These are phyloP conservation scores for Mimosa pudica DNA, from an alignment of 306 rosid genomes.

Conservation along the genomic window DNA sequence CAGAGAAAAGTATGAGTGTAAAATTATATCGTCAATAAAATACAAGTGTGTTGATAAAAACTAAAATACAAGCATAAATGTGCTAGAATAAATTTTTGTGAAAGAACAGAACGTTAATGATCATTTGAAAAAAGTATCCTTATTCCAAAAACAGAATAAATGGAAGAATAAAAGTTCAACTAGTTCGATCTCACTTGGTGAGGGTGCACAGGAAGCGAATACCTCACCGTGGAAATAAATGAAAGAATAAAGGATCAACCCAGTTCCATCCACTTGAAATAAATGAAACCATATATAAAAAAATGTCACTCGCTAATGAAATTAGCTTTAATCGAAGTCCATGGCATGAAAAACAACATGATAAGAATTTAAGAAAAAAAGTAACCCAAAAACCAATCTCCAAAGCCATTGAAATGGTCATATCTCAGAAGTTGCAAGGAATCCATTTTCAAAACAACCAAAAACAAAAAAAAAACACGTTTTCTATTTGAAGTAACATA, in stretches of 20 bases:
- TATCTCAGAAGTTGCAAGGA: constrained; percentile 31
- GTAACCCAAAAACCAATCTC: constrained; percentile 18
- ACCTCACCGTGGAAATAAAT: no score
- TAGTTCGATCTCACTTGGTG: no score
- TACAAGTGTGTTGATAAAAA: constrained; percentile 1
- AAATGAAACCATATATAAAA: not conserved
- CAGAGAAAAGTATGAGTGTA: constrained; percentile 1
- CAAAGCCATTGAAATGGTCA: constrained; percentile 16
- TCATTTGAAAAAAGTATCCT: constrained; percentile 19
- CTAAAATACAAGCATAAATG: not conserved
- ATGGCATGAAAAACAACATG: constrained; percentile 39
- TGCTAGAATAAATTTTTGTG: not conserved
- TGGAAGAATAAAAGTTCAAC: no score
- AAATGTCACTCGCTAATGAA: constrained; percentile 32
- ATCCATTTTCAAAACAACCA: constrained; percentile 23
- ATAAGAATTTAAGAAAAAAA: constrained; percentile 23
- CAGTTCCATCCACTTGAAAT: no score
- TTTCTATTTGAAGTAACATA: not conserved
- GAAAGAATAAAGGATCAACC: no score
- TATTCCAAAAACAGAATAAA: constrained; percentile 27
- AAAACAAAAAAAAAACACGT: not conserved
- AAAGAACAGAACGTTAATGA: constrained; percentile 28
- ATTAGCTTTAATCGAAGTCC: constrained; percentile 32
- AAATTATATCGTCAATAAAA: not conserved
- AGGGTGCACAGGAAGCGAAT: no score